Base-by-base conservation (phyloP, 805 yeast species). In the Saturnispora silvae region DNA sequence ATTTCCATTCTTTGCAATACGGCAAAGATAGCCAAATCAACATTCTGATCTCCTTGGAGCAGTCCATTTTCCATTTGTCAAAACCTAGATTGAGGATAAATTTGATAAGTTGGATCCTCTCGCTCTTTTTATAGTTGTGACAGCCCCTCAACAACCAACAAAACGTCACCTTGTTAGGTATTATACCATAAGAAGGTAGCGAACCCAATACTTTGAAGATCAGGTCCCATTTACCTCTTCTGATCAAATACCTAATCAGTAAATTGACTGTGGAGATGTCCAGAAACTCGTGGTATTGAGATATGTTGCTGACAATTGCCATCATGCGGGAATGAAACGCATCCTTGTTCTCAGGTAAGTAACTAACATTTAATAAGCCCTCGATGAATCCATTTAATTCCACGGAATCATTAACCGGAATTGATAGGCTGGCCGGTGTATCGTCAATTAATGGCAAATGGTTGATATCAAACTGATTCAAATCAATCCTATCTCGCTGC, bases 11-110 rank as follows among this genome's bases (percentile, higher is more conserved):
- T 8, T 14, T 20, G 25, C 29, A 16, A n/a, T 31, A 30, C 3
- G 39, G 39, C 14, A 36, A 16, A 5, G 39, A 34, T 4, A 36
- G 23, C 39, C 39, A 36, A 9, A 36, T 16, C 39, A 36, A 30
- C 17, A 36, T 26, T n/a, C 31, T 36, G 11, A 36, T 19, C 20
- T 36, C 39, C 4, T 17, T 17, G 5, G 34, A 24, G 14, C 31
- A 18, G 16, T 25, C 26, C 20, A 36, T 9, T 11, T 36, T 36
- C 39, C 39, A 36, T 20, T 24, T 17, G 15, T 22, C 14, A 7
- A 36, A 25, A 3, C 34, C 39, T 20, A 36, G 20, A 14, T 29
- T 16, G 4, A 36, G 22, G 10, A 31, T 19, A 11, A 16, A 17
- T 16, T 23, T 28, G 3, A 35, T 14, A n/a, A 11, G 13, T 6